Base-by-base conservation (phyloP, 345 rosid genomes). In the Cochlearia excelsa region DNA sequence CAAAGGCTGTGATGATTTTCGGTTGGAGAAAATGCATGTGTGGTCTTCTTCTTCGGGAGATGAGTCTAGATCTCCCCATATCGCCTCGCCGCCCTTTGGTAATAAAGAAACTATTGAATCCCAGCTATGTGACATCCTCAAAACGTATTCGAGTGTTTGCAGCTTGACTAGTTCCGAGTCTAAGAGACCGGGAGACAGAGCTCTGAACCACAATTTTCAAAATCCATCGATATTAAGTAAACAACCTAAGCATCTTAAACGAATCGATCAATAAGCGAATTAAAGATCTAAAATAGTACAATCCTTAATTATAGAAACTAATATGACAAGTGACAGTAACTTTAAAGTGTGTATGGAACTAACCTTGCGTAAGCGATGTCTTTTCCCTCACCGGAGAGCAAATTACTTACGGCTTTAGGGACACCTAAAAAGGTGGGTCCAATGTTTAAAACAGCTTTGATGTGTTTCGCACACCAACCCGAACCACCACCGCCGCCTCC, bases 1-100 rank as follows among this genome's bases (percentile, higher is more conserved):
- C 42, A 57, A 59, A 8, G 63, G 62, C 59, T 52, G 72, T 10
- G 26, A 26, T 26, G 51, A 43, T 45, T 66, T 74, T 67, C 71
- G 75, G 73, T 65, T 86, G 9, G 71, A 65, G 45, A 63, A 64
- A 57, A 29, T 63, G 42, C 84, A 84, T 4, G 31, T 54, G 30
- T 66, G 52, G 31, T 16, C 23, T 16, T 74, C 78, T 73, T 84
- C 91, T 72, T 84, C 89, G 2, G 80, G 82, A 6, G 83, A 78
- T 71, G 79, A 75, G 44, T 89, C 87, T 70, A 77, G 53, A 78
- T 73, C 54, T 1, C 91, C 91, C 97, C 91, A 86, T 16, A 86
- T 75, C 28, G 79, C 57, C 60, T 89, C 91, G 71, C 96, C 91
- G 2, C 96, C 94, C 65, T 86, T 86, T 34, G 91, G 94, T 58